Evolutionary conservation across 1,284 basidiomycete genomes (phyloP).

Genomic region (Pisolithus thermaeus): DNA sequence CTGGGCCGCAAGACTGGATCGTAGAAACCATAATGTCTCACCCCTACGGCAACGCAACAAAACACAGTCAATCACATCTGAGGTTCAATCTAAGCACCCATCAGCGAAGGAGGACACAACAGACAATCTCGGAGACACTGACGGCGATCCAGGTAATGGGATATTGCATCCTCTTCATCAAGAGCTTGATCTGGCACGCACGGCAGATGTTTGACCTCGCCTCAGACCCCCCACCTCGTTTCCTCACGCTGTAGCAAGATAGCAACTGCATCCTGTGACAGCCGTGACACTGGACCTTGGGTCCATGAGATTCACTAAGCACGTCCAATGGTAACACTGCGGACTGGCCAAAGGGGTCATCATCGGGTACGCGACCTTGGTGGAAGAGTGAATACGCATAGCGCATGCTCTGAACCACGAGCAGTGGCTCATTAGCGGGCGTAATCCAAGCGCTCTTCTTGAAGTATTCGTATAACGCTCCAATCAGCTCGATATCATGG

Average conservation of each 20-base stretch:
- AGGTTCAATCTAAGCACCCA: too few relatives aligned
- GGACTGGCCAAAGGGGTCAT: slow-evolving; percentile 22
- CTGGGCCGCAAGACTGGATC: too few relatives aligned
- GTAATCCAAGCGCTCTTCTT: slow-evolving; percentile 27
- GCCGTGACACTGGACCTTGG: slow-evolving; percentile 19
- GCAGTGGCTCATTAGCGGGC: slow-evolving; percentile 2
- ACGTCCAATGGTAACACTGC: slow-evolving; percentile 24
- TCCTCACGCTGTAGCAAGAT: slow-evolving; percentile 18
- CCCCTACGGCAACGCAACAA: too few relatives aligned
- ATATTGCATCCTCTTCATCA: slow-evolving; percentile 18
- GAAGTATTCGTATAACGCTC: slow-evolving; percentile 32
- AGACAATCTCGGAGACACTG: not conserved
- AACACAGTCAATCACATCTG: too few relatives aligned
- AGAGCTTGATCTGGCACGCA: slow-evolving; percentile 28
- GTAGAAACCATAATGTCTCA: too few relatives aligned
- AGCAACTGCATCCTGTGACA: slow-evolving; percentile 25
- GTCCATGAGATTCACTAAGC: slow-evolving; percentile 20
- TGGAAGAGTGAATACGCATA: slow-evolving; percentile 23
- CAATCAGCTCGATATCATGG: slow-evolving; percentile 37
- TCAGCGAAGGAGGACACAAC: too few relatives aligned
- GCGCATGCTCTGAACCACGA: slow-evolving; percentile 24
- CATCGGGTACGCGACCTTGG: slow-evolving; percentile 19
- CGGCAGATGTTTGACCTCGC: slow-evolving; percentile 23
- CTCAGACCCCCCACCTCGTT: slow-evolving; percentile 13
- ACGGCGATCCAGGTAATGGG: slow-evolving; percentile 19